A percentile compares a stretch with the other conserved stretches of the same genome.
Conservation (phyloP, 768 basidiomycete species). For the Favolaschia claudopus region DNA sequence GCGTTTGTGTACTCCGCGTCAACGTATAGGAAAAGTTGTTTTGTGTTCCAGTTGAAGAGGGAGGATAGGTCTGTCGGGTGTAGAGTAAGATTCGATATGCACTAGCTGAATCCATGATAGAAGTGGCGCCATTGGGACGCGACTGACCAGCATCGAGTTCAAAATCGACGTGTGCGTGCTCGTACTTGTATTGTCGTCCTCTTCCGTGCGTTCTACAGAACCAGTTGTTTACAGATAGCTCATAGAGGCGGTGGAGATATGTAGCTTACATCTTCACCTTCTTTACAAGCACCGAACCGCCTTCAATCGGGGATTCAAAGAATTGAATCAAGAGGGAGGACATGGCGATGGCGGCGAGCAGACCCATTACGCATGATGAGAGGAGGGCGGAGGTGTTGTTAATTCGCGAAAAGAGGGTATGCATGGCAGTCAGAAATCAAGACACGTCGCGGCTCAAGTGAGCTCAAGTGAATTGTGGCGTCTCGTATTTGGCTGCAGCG, state of each 20-base stretch:
- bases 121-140: slow-evolving; percentile 5
- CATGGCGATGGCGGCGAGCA: slow-evolving; percentile 74
- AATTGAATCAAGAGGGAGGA: slow-evolving; percentile 70
- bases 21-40: slow-evolving; percentile 89
- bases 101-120: not conserved
- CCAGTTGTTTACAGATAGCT: not conserved
- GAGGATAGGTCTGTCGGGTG: slow-evolving; percentile 71
- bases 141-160: slow-evolving; percentile 78
- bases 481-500: not conserved
- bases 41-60: slow-evolving; percentile 96
- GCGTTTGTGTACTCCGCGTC: slow-evolving; percentile 82
- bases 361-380: slow-evolving; percentile 76
- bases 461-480: too few species aligned
- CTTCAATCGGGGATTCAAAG: slow-evolving; percentile 55
- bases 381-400: slow-evolving; percentile 79
- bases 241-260: slow-evolving; percentile 4
- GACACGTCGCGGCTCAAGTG: slow-evolving; percentile 9
- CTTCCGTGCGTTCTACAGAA: slow-evolving; percentile 54
- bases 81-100: slow-evolving; percentile 14
- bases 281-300: slow-evolving; percentile 58
- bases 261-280: slow-evolving; percentile 78
- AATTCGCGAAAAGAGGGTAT: slow-evolving; percentile 71
- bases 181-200: slow-evolving; percentile 70
- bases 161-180: slow-evolving; percentile 83
- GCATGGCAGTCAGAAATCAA: slow-evolving; percentile 54